Conservation (phyloP, 192 early-diverging fungal species). For the Backusella mclennaniae region DNA sequence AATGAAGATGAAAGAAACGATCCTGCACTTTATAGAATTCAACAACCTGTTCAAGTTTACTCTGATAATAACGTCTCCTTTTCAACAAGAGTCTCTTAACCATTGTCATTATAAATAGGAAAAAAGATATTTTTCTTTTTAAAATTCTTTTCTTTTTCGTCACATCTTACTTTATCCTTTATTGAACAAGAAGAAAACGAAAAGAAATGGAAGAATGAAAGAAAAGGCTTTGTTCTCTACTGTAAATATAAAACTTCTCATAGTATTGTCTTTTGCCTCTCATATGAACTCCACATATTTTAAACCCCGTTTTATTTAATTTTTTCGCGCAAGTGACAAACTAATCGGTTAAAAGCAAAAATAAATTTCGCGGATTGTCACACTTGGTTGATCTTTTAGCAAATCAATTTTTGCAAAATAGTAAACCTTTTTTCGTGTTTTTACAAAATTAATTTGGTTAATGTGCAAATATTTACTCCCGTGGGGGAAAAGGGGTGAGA, state of each 20-base stretch:
- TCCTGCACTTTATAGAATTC: neutral
- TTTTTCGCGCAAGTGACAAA: too few species aligned
- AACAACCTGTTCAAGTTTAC: neutral
- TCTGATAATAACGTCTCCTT: neutral
- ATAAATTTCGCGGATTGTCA: too few species aligned
- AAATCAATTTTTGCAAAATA: too few species aligned
- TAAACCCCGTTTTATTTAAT: neutral
- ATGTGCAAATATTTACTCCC: too few species aligned
- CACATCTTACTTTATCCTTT: neutral
- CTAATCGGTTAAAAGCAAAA: too few species aligned
- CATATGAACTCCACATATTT: conserved; percentile 4
- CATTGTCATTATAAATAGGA: neutral
- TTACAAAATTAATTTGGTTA: too few species aligned
- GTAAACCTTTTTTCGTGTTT: too few species aligned
- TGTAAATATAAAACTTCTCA: conserved; percentile 3
- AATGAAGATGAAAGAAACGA: neutral
- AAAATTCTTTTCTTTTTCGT: neutral
- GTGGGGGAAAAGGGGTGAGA: too few species aligned
- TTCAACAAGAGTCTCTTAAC: conserved; percentile 1
- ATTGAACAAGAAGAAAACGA: neutral
- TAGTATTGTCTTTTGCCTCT: neutral
- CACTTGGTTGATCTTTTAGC: too few species aligned
- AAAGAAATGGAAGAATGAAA: neutral
- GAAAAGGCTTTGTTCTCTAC: neutral
- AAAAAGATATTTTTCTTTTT: neutral